These are phyloP conservation scores for Amanita pallidorosea DNA, from an alignment of 768 basidiomycete genomes.

Conservation along the genomic window DNA sequence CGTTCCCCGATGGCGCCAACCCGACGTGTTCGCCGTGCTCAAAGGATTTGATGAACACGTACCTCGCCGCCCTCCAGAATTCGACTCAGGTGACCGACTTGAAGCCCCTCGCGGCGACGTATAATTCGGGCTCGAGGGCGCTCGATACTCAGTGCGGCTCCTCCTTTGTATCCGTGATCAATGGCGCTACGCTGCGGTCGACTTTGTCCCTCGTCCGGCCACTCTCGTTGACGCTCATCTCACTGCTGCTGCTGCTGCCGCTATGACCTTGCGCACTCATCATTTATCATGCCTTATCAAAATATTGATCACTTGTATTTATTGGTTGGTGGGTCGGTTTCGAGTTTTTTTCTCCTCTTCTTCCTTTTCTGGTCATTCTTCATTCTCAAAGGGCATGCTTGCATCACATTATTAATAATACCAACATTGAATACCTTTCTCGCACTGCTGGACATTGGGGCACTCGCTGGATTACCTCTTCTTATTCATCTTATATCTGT, in stretches of 20 bases:
- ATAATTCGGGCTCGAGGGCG: background rate
- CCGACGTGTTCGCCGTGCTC: slow-evolving; percentile 59
- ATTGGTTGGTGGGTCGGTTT: background rate
- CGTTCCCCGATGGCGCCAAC: slow-evolving; percentile 35
- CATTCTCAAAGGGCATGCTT: background rate
- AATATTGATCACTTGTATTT: background rate
- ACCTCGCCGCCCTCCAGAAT: slow-evolving; percentile 32
- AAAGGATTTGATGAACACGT: slow-evolving; percentile 44
- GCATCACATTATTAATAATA: background rate
- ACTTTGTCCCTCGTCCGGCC: background rate
- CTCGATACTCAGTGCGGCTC: background rate
- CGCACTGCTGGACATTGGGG: background rate
- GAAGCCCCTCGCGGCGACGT: slow-evolving; percentile 5
- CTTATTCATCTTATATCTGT: too few relatives aligned
- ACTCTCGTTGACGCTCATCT: background rate
- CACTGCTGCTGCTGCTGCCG: background rate
- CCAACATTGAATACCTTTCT: background rate
- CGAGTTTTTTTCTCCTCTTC: too few relatives aligned
- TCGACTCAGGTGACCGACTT: slow-evolving; percentile 9
- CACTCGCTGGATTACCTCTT: too few relatives aligned
- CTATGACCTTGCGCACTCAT: background rate
- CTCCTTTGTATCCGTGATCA: background rate
- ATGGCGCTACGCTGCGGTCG: background rate
- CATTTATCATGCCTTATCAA: background rate
- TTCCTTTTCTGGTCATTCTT: background rate